phyloP scores from a whole-genome alignment of 345 rosid genomes.

The Hypericum perforatum region DNA sequence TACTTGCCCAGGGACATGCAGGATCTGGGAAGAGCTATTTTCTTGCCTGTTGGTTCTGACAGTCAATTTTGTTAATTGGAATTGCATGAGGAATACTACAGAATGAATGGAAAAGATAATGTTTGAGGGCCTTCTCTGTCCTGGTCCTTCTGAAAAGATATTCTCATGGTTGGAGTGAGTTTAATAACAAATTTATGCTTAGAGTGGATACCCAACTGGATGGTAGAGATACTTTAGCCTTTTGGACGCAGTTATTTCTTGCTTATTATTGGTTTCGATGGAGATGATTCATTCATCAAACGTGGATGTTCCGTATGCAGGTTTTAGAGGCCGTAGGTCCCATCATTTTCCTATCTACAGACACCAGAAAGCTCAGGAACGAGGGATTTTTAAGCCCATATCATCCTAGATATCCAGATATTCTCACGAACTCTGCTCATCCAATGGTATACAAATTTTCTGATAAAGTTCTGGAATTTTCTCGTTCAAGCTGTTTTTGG shows the following conservation, averaged over 20 bases:
- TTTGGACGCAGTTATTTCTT: too few species aligned
- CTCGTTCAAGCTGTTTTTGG: background rate
- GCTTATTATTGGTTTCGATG: background rate
- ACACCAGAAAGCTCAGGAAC: conserved; percentile 91
- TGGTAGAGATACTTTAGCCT: too few species aligned
- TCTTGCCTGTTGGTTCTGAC: background rate
- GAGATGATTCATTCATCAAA: background rate
- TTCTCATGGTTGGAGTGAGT: background rate
- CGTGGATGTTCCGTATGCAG: conserved; percentile 34
- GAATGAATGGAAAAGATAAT: background rate
- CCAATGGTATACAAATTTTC: conserved; percentile 61
- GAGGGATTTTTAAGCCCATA: conserved; percentile 97
- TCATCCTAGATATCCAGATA: conserved; percentile 97
- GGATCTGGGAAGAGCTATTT: background rate
- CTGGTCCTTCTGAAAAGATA: background rate
- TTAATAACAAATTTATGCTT: too few species aligned
- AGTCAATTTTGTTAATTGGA: too few species aligned
- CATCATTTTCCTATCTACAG: conserved; percentile 82
- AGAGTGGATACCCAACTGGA: too few species aligned
- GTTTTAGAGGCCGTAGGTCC: conserved; percentile 99
- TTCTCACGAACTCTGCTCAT: conserved; percentile 94
- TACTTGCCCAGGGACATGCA: background rate
- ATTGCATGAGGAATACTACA: too few species aligned
- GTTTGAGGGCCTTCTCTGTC: background rate
- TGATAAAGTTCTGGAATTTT: conserved; percentile 1